These are phyloP conservation scores for Sugiyamaella neomexicana DNA, from an alignment of 1,139 yeast species.

Conservation along the genomic window DNA sequence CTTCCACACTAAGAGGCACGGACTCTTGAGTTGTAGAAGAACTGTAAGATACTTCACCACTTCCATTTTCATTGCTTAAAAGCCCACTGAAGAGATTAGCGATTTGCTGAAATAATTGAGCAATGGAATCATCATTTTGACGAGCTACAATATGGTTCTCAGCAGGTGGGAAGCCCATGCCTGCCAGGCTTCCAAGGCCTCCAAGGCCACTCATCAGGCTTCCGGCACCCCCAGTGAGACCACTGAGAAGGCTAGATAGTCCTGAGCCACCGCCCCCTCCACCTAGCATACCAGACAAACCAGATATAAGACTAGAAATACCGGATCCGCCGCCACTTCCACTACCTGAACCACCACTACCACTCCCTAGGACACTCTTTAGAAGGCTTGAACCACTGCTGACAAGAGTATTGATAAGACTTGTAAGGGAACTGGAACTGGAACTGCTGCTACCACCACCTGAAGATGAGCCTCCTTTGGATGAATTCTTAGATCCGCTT, in stretches of 20 bases:
- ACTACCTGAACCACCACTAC: not conserved
- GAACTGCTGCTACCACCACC: not conserved
- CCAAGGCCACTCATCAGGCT: not conserved
- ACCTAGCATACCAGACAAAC: too few relatives aligned
- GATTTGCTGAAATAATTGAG: not conserved
- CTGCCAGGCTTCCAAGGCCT: not conserved
- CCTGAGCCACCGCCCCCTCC: not conserved
- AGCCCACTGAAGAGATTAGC: not conserved
- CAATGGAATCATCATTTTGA: not conserved
- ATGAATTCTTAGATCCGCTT: not conserved
- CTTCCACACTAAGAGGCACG: too few relatives aligned
- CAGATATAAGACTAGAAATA: not conserved
- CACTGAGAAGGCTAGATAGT: not conserved
- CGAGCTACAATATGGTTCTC: not conserved
- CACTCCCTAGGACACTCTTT: not conserved
- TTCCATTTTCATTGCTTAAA: not conserved
- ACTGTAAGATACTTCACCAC: too few relatives aligned
- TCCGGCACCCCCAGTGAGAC: not conserved
- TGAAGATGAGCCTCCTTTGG: not conserved
- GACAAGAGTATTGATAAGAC: not conserved
- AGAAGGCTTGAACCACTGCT: not conserved
- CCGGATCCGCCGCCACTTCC: not conserved
- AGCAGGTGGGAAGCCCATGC: not conserved
- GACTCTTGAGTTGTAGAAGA: too few relatives aligned
- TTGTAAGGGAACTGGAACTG: not conserved